Evolutionary conservation across 2,329 filamentous ascomycete species (phyloP).

Genomic region (Apiospora saccharicola): DNA sequence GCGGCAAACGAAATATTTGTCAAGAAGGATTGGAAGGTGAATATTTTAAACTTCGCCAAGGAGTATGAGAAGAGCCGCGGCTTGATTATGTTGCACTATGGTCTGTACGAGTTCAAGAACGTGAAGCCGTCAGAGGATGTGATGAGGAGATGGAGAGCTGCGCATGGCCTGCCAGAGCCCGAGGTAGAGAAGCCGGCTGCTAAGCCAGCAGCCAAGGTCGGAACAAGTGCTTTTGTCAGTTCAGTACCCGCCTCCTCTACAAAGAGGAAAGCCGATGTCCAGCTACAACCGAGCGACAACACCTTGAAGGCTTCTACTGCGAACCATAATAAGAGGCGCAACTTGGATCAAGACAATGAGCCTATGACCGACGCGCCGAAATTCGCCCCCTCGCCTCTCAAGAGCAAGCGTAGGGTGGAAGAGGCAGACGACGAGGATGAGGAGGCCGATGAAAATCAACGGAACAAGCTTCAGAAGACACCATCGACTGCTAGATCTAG

Average conservation of each 20-base stretch:
- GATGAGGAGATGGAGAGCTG: conserved; percentile 64
- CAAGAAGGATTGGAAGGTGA: conserved; percentile 69
- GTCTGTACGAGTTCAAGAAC: conserved; percentile 69
- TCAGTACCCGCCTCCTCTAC: conserved; percentile 42
- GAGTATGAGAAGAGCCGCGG: conserved; percentile 70
- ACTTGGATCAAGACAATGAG: conserved; percentile 40
- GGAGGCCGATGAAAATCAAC: conserved; percentile 55
- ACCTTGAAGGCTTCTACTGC: conserved; percentile 45
- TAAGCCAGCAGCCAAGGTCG: conserved; percentile 41
- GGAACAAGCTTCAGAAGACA: conserved; percentile 59
- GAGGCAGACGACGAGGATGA: conserved; percentile 41
- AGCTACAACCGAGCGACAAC: conserved; percentile 49
- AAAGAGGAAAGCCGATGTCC: conserved; percentile 67
- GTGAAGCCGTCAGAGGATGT: conserved; percentile 65
- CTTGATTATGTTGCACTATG: conserved; percentile 67
- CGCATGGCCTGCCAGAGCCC: conserved; percentile 60
- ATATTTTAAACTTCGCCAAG: conserved; percentile 68
- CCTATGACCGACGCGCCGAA: conserved; percentile 47
- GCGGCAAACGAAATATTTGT: conserved; percentile 67
- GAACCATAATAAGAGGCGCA: conserved; percentile 59
- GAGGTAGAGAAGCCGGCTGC: conserved; percentile 50
- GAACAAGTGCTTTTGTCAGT: conserved; percentile 39
- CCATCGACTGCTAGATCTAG: conserved; percentile 63
- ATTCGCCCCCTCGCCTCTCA: conserved; percentile 47
- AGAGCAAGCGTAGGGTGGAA: conserved; percentile 62